These are phyloP conservation scores for Ceratobasidium sp. DNA, from an alignment of 1,284 basidiomycete genomes.

Conservation along the genomic window DNA sequence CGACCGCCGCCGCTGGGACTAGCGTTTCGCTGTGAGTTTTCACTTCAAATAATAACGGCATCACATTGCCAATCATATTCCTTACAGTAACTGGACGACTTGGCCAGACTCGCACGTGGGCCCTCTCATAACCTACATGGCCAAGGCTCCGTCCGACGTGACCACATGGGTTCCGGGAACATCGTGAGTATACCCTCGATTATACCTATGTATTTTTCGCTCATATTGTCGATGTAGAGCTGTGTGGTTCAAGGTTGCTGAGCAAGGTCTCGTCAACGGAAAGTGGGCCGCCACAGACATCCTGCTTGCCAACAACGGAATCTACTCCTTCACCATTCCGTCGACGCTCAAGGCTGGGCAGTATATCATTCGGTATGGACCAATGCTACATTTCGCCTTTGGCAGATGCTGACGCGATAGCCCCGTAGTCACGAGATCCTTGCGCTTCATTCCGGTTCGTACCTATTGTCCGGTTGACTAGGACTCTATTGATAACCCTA, in stretches of 20 bases:
- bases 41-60: not conserved
- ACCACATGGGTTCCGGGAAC: conserved; percentile 60
- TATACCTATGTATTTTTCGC: not conserved
- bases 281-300: conserved; percentile 59
- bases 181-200: conserved; percentile 51
- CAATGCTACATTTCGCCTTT: not conserved
- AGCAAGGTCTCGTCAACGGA: conserved; percentile 59
- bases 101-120: conserved; percentile 57
- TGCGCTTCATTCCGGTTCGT: conserved; percentile 37
- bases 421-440: conserved; percentile 23
- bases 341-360: conserved; percentile 59
- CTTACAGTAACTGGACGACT: conserved; percentile 59
- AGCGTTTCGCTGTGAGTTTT: conserved; percentile 52
- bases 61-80: too few species aligned
- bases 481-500: conserved; percentile 14
- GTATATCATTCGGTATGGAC: conserved; percentile 62
- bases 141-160: conserved; percentile 57
- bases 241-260: conserved; percentile 63
- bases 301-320: conserved; percentile 56
- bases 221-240: conserved; percentile 49
- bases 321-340: conserved; percentile 62
- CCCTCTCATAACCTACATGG: conserved; percentile 63
- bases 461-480: not conserved
- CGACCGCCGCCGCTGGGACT: conserved; percentile 60
- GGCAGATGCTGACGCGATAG: not conserved